Evolutionary conservation across 306 rosid species (phyloP), one percentile per base, ranked within the genome.

Genomic region (Carpinus viminea): DNA sequence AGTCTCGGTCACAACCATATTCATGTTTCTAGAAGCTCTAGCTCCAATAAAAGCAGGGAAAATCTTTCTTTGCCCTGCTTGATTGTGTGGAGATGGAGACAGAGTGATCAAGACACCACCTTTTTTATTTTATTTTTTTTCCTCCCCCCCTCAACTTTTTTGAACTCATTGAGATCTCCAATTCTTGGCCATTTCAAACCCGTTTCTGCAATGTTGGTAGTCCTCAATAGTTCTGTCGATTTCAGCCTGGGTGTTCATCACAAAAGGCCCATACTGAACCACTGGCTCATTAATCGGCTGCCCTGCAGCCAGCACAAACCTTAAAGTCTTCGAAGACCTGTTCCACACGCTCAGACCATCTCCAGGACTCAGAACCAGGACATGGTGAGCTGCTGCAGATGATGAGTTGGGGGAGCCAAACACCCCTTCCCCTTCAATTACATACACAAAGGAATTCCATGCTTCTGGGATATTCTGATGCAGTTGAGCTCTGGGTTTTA

Each of bases 201-300:
- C 98, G 80, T 95, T 92, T 80, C 65, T 80, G 47, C 77, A 75
- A 64, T 79, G 76, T 0, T 91, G 94, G 81, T 92, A 91, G 80
- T 95, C 98, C 76, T 91, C 88, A 60, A 95, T 80, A 4, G 98
- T 86, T 56, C 87, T 86, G 26, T 92, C 89, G 69, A 95, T 95
- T 47, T 95, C 97, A 81, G 93, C 87, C 73, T 90, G 97, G 12
- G 98, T 81, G 75, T 95, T 95, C 98, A 95, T 95, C 54, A 95
- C 98, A 86, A 95, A 93, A 20, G 98, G 98, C 5, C 98, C 98
- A 80, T 93, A 83, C 73, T 91, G 97, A 71, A 82, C 96, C 66
- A 95, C 91, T 3, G 98, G 92, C 64, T 95, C 98, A 70, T 95
- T 87, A 1, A 95, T 34, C 12, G 98, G 98, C 69, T 91, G 90